Base-by-base conservation (phyloP, 2,329 filamentous ascomycete genomes). In the Calonectria multiphialidica region DNA sequence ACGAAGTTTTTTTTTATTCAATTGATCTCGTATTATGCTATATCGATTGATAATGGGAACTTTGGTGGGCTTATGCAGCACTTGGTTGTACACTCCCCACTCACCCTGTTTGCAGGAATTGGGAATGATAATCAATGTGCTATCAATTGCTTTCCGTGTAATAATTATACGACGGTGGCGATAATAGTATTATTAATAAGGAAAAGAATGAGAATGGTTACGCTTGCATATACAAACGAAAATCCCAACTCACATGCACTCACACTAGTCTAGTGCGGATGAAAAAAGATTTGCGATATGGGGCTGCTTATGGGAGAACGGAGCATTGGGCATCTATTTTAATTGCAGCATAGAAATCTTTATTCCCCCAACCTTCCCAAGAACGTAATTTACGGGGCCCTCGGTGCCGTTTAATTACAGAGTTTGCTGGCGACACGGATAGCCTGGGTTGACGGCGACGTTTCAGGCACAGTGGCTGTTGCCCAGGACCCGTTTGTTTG, bases 401-500 rank as follows among this genome's bases (percentile, higher is more conserved):
- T 23, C 10, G 37, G 30, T 28, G n/a, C 16, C 10, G 53, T 59
- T 59, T 59, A 59, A 67, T 49, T 35, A 37, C 64, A 53, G 49
- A 44, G 47, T 44, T 40, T 16, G 50, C 18, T 42, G 12, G 25
- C n/a, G 35, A 50, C 55, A 61, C 55, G n/a, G 35, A n/a, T 37
- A 35, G 44, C 42, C 33, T 45, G n/a, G 53, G 35, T 6, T 28
- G 23, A 23, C 25, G 57, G 30, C 15, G 33, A 45, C 47, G 47
- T 55, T 67, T 67, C 57, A 64, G 64, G 57, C 28, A 67, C 62
- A 42, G 37, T 63, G 47, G 61, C 55, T 70, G 72, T 72, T 74
- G 73, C 68, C 67, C 50, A 49, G 75, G 66, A 55, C 21, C 25
- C 8, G 16, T 77, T 74, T 78, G 68, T 76, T 78, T 77, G 64